Conservation (phyloP, 495 filamentous ascomycete species). For the Trichocladium antarcticum region DNA sequence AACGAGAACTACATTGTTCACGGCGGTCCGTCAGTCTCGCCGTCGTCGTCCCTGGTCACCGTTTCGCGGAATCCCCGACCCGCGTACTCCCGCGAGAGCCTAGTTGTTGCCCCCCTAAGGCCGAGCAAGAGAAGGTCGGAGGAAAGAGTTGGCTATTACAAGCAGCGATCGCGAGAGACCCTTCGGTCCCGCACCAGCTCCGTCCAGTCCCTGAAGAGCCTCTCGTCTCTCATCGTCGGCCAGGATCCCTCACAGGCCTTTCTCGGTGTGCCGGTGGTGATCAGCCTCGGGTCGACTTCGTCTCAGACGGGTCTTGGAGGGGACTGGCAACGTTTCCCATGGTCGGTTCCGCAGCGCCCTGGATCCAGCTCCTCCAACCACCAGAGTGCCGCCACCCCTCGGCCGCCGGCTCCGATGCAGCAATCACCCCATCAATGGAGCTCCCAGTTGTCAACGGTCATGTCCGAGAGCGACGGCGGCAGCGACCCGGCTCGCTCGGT, state of each 20-base stretch:
- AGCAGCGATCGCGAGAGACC: conserved; percentile 38
- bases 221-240: conserved; percentile 35
- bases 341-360: conserved; percentile 13
- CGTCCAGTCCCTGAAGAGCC: conserved; percentile 35
- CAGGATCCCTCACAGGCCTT: conserved; percentile 34
- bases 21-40: conserved; percentile 31
- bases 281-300: conserved; percentile 16
- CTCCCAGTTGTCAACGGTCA: conserved; percentile 62
- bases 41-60: conserved; percentile 26
- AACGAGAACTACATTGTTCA: conserved; percentile 38
- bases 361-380: conserved; percentile 17
- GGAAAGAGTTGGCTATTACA: conserved; percentile 39
- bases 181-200: conserved; percentile 38
- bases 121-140: conserved; percentile 34
- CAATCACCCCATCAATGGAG: conserved; percentile 50
- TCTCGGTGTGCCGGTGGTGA: conserved; percentile 20
- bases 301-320: no score
- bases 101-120: conserved; percentile 41
- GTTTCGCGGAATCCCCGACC: conserved; percentile 22
- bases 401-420: conserved; percentile 24
- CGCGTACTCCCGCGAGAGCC: conserved; percentile 46
- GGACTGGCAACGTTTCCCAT: conserved; percentile 15
- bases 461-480: conserved; percentile 49
- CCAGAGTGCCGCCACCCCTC: conserved; percentile 7
- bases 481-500: conserved; percentile 36